Evolutionary conservation across 495 filamentous ascomycete species (phyloP), one percentile per base, ranked within the genome.

Genomic region (Penicillium longicatenatum): DNA sequence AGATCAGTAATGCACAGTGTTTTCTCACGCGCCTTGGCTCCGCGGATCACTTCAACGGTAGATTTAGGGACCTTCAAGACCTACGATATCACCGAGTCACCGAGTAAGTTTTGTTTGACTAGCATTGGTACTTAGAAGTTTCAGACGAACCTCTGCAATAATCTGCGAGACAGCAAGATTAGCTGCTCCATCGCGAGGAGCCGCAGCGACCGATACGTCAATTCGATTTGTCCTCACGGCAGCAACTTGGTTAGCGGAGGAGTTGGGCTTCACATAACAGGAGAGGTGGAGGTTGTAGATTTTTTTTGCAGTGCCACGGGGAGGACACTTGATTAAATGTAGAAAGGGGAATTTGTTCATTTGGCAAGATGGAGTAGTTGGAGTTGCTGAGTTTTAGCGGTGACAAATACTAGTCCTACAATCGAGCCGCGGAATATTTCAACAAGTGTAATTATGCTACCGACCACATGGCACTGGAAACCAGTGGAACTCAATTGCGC

Each of bases 211-310:
- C 26, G 82, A 85, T 1, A 91, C 64, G 48, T 86, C 82, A 52
- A 90, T 76, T 11, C 71, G 70, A 7, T 84, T 78, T 1, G 79
- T 71, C 2, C 77, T 78, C 9, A 89, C 71, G 1, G 71, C 72
- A 11, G 71, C 68, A 58, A 86, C 81, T 6, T 85, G 79, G 43
- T 76, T 71, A n/a, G 80, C 80, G 54, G 78, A 85, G 7, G 79
- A 81, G n/a, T 84, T 84, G 12, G 86, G 83, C 46, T 87, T 88
- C 52, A 89, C 83, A 59, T 82, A 80, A 70, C 86, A 89, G 26
- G 73, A 61, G 26, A 82, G 65, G n/a, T 77, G 71, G 11, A 82
- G 72, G 46, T 53, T 70, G 49, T 70, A 75, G 14, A 16, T 47
- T 2, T 12, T 11, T n/a, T 2, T 16, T n/a, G 21, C 10, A n/a